Base-by-base conservation (phyloP, 108 stramenopile genomes). In the Schizochytrium sp. region DNA sequence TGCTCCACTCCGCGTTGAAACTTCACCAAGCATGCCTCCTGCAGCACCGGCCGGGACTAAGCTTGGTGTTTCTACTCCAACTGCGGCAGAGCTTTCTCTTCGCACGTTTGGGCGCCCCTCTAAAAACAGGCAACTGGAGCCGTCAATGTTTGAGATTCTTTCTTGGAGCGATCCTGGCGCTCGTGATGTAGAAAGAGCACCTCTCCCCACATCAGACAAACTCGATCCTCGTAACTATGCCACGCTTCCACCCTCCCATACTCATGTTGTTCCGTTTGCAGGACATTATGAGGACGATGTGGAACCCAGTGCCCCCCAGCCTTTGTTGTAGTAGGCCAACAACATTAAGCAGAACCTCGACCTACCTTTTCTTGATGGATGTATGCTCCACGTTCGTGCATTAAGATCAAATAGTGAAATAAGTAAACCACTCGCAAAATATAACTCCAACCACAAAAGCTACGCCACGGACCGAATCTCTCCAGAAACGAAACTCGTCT, bases 81-180 rank as follows among this genome's bases (percentile, higher is more conserved):
- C 19, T n/a, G 19, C 17, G 3, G 42, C 64, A 44, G 19, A 38
- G 12, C 64, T 28, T 17, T 38, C 45, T 5, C 50, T 8, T 5
- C n/a, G 49, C 28, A 83, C 76, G 38, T 83, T 83, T 28, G 76
- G 76, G 10, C 49, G 55, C 2, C 76, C 76, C 5, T 55, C 76
- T 40, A 49, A 49, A 1, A 53, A 83, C 28, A 47, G 76, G 28
- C 76, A 53, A 5, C 53, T 55, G n/a, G 76, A 83, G 4, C 76
- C 76, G 17, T 55, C 76, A 17, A 83, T 83, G 76, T 83, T 55
- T 53, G 76, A 83, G 76, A 83, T 83, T 53, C 28, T 83, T 10
- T 83, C 76, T 40, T 83, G 76, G 76, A 10, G 28, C 19, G 76
- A 83, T 15, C 64, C 64, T 12, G 28, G 44, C 28, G 19, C 64